Conservation (phyloP, 176 grass and related monocot species). For the Zoysia pacifica region DNA sequence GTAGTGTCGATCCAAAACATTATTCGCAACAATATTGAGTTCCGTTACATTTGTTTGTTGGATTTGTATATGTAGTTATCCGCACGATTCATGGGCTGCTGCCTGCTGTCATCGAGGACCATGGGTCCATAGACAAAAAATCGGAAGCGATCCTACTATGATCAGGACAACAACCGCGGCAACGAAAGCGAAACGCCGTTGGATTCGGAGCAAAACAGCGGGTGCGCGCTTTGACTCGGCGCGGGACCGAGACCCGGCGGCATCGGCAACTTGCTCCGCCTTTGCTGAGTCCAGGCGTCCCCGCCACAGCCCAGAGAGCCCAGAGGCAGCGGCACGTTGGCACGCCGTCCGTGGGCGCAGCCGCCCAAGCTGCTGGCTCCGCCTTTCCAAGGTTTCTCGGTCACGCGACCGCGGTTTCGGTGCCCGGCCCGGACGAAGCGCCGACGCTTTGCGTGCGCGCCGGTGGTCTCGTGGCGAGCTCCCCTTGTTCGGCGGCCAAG, state of each 20-base stretch:
- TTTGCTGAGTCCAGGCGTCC: neutral
- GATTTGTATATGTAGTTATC: neutral
- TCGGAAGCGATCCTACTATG: neutral
- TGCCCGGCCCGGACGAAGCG: neutral
- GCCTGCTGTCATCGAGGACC: neutral
- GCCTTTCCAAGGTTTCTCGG: neutral
- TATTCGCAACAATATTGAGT: too few relatives aligned
- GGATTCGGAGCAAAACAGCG: slow-evolving; percentile 39
- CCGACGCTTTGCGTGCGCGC: neutral
- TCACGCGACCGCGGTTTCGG: slow-evolving; percentile 28
- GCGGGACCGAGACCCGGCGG: neutral
- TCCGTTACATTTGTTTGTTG: neutral
- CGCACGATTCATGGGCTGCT: neutral
- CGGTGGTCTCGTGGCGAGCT: slow-evolving; percentile 13
- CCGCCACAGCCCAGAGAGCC: neutral
- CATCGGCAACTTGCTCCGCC: slow-evolving; percentile 2
- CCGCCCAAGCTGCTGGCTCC: neutral
- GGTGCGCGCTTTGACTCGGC: slow-evolving; percentile 9
- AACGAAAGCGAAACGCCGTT: slow-evolving; percentile 35
- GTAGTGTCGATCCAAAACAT: neutral
- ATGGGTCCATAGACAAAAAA: neutral
- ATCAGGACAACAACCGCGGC: neutral
- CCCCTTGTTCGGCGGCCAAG: slow-evolving; percentile 25
- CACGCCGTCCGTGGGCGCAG: neutral
- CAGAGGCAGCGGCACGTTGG: neutral